Percentiles rank a stretch among this genome's conserved stretches.
Conservation (phyloP, 208 protist species). For the Leishmania tarentolae region DNA sequence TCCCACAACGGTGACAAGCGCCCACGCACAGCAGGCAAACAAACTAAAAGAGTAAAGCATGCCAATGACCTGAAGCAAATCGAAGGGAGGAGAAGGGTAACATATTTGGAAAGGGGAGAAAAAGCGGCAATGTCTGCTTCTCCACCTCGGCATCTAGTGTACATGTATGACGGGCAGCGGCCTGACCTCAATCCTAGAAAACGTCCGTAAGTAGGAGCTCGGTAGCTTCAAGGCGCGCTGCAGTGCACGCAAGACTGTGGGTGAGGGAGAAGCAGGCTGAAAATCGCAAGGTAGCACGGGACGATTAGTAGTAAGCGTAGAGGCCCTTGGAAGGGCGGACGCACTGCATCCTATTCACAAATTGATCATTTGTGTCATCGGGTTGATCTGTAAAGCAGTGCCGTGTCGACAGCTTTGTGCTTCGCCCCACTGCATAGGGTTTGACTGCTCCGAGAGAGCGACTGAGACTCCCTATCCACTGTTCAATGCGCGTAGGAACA, state of each 20-base stretch:
- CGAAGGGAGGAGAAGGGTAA: neutral
- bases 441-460: conserved; percentile 40
- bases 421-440: conserved; percentile 43
- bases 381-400: conserved; percentile 1
- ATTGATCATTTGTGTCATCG: conserved; percentile 33
- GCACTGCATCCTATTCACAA: conserved; percentile 51
- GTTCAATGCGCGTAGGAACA: conserved; percentile 12
- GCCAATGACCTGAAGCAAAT: neutral
- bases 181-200: neutral
- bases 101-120: neutral
- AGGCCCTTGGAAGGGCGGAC: conserved; percentile 61
- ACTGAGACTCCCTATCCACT: conserved; percentile 25
- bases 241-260: neutral
- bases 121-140: neutral
- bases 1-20: neutral
- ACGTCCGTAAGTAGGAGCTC: neutral
- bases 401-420: neutral
- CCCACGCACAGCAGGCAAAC: neutral
- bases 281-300: neutral
- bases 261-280: neutral
- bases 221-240: neutral
- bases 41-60: neutral
- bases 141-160: neutral
- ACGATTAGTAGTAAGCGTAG: conserved; percentile 29
- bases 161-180: neutral